Conservation (phyloP, 2,329 filamentous ascomycete species). For the Colletotrichum musae region DNA sequence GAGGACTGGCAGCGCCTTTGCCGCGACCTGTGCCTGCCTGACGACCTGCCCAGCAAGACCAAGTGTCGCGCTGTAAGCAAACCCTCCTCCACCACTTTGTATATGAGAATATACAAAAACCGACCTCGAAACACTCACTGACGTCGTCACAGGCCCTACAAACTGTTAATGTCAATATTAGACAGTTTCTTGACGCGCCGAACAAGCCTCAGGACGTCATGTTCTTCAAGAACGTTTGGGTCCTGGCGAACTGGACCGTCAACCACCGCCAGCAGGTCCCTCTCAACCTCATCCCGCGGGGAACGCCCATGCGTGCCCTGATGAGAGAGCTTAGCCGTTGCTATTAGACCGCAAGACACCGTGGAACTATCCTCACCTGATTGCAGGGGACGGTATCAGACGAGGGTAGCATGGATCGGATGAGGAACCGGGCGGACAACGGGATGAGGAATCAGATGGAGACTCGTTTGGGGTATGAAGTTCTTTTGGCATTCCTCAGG, state of each 20-base stretch:
- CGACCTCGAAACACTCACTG: background rate
- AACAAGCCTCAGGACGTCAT: constrained; percentile 45
- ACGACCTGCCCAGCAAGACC: constrained; percentile 56
- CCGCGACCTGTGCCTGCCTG: constrained; percentile 57
- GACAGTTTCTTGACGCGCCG: constrained; percentile 60
- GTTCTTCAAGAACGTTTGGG: constrained; percentile 50
- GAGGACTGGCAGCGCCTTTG: constrained; percentile 62
- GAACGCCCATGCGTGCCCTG: constrained; percentile 56
- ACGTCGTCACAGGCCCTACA: constrained; percentile 53
- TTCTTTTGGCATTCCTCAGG: constrained; percentile 14
- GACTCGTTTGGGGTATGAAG: background rate
- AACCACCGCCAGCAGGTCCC: constrained; percentile 59
- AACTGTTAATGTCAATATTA: constrained; percentile 63
- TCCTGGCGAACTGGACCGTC: constrained; percentile 55
- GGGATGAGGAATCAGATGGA: no score
- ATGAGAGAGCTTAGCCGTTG: constrained; percentile 42
- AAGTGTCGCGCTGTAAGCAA: constrained; percentile 60
- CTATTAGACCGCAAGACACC: background rate
- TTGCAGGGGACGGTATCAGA: no score
- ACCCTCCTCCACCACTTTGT: background rate
- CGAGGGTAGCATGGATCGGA: no score
- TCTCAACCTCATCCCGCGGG: constrained; percentile 57
- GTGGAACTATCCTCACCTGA: no score
- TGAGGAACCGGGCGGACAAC: background rate
- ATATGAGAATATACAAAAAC: background rate